Conservation (phyloP, 1,284 basidiomycete genomes). For the Porogramme epimiltina region DNA sequence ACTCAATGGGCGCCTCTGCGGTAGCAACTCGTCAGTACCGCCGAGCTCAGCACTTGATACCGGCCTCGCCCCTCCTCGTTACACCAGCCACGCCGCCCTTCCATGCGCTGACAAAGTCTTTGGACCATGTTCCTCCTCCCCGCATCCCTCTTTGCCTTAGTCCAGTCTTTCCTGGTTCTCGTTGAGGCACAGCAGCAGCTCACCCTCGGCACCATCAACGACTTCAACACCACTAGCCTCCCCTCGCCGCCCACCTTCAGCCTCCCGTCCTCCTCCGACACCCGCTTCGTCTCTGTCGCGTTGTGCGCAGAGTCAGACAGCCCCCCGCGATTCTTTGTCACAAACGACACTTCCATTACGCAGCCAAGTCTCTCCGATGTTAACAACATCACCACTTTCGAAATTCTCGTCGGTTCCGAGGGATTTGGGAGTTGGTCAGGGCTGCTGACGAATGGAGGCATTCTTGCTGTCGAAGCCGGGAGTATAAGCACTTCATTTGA, state of each 20-base stretch:
- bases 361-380: conserved; percentile 39
- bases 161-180: conserved; percentile 22
- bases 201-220: conserved; percentile 18
- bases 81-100: no score
- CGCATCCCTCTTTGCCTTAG: conserved; percentile 22
- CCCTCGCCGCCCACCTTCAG: conserved; percentile 29
- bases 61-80: no score
- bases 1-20: background rate
- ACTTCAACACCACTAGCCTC: conserved; percentile 19
- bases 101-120: no score
- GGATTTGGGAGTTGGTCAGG: conserved; percentile 65
- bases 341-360: conserved; percentile 49
- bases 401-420: conserved; percentile 47
- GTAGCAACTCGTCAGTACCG: background rate
- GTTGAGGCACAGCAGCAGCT: conserved; percentile 26
- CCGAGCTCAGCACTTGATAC: background rate
- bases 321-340: conserved; percentile 53
- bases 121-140: conserved; percentile 21
- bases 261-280: conserved; percentile 37
- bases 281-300: conserved; percentile 59
- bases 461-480: conserved; percentile 49
- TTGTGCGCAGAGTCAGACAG: conserved; percentile 46
- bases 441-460: conserved; percentile 44
- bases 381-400: conserved; percentile 47
- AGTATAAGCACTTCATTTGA: conserved; percentile 48